Evolutionary conservation across 2,329 filamentous ascomycete genomes (phyloP), one percentile per base, ranked within the genome.

Genomic region (Verticillium albo-atrum): DNA sequence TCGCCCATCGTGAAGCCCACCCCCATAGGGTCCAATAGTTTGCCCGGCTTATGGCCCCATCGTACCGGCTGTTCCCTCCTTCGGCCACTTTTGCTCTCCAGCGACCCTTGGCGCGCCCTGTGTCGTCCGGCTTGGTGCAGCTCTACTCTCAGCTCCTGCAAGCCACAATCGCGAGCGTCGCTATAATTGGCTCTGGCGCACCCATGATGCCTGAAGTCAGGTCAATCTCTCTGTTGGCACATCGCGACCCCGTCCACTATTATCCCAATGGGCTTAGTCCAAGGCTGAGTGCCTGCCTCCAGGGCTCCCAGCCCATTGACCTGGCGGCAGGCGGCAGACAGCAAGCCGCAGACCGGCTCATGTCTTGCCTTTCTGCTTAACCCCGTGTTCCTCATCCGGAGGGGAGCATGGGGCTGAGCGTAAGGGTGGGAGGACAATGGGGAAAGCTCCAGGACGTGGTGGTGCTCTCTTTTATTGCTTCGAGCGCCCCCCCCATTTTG

Each of bases 81-180:
- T 96, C 68, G 82, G 92, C 61, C 96, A 95, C 73, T 95, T 96
- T 70, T 92, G 92, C 0, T 27, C 55, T 51, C 47, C 55, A 14
- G 42, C 55, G 27, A 57, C 47, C 55, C 37, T 57, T 53, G 42
- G n/a, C 42, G 25, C 20, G 42, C 42, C 42, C 42, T 25, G 42
- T 26, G 42, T 50, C 42, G n/a, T 50, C 9, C n/a, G 42, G 42
- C 20, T 50, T 7, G n/a, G 42, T 50, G 42, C 42, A 50, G 51
- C 51, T 27, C 51, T 28, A 12, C 26, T 53, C 51, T 75, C 73
- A 75, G 72, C 73, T 75, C 64, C 67, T 72, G 72, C 69, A 73
- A 71, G 67, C 67, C 68, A 71, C 66, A 62, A 35, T 63, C 37
- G 26, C 54, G 58, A 55, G 51, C 37, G 25, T 53, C 27, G 51